phyloP scores from a whole-genome alignment of 2,329 filamentous ascomycete genomes.

The Epichloe typhina region DNA sequence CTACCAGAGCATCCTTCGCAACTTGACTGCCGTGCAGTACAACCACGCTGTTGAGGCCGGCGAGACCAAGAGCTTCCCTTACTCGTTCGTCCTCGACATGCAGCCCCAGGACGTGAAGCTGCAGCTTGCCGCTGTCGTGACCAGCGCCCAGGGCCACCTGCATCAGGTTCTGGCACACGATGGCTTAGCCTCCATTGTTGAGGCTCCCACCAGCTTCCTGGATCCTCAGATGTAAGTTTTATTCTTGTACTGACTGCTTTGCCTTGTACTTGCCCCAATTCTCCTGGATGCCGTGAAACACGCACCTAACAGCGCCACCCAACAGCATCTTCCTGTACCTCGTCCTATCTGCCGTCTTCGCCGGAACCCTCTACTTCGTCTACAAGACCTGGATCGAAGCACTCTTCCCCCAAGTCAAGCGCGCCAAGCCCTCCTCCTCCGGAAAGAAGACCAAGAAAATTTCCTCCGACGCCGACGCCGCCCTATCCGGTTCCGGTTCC shows the following conservation, averaged over 20 bases:
- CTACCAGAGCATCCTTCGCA: slow-evolving; percentile 55
- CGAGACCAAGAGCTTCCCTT: slow-evolving; percentile 63
- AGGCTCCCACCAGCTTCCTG: slow-evolving; percentile 80
- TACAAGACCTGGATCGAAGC: slow-evolving; percentile 97
- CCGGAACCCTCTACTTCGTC: slow-evolving; percentile 80
- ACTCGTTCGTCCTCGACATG: slow-evolving; percentile 80
- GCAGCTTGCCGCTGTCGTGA: slow-evolving; percentile 62
- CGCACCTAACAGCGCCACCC: neutral
- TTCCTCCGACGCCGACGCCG: slow-evolving; percentile 42
- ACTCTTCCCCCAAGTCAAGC: slow-evolving; percentile 84
- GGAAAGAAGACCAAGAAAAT: slow-evolving; percentile 52
- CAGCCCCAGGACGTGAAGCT: slow-evolving; percentile 80
- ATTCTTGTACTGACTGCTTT: neutral
- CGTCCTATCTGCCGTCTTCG: slow-evolving; percentile 68
- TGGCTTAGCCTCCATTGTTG: slow-evolving; percentile 72
- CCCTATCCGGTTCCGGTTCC: slow-evolving; percentile 56
- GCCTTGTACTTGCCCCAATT: no score
- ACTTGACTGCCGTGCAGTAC: slow-evolving; percentile 69
- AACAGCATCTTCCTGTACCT: slow-evolving; percentile 91
- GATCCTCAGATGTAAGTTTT: slow-evolving; percentile 81
- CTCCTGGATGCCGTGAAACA: neutral
- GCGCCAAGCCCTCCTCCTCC: slow-evolving; percentile 36
- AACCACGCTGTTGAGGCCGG: slow-evolving; percentile 61
- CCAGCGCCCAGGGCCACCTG: slow-evolving; percentile 50
- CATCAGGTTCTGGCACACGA: slow-evolving; percentile 73